Evolutionary conservation across 345 rosid genomes (phyloP).

Genomic region (Moricandia moricandioides): DNA sequence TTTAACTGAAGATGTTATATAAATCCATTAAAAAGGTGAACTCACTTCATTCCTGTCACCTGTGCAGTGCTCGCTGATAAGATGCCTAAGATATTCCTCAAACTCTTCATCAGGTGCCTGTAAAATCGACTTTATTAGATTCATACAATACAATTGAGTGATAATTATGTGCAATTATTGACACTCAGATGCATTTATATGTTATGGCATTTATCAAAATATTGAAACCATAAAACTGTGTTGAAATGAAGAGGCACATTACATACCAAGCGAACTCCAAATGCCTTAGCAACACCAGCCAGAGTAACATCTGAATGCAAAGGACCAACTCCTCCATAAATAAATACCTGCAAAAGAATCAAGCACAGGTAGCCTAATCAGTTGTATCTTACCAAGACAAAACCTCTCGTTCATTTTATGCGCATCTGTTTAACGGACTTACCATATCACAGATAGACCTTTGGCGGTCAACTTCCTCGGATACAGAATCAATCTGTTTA

Average conservation of each 20-base stretch:
- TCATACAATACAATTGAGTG: not conserved
- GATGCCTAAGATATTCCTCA: constrained; percentile 87
- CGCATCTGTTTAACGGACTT: constrained; percentile 24
- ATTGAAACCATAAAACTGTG: too few species aligned
- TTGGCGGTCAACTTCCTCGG: constrained; percentile 85
- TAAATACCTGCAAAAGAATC: constrained; percentile 56
- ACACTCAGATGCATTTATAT: constrained; percentile 5
- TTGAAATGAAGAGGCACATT: too few species aligned
- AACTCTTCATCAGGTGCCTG: constrained; percentile 99
- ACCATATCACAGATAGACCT: constrained; percentile 81
- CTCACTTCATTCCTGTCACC: constrained; percentile 91
- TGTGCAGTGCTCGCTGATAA: constrained; percentile 69
- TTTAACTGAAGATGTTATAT: too few species aligned
- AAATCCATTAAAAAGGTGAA: too few species aligned
- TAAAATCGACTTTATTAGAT: constrained; percentile 4
- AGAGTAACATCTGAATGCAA: constrained; percentile 88
- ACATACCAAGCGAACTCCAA: constrained; percentile 92
- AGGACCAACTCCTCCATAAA: constrained; percentile 94
- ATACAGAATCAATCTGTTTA: constrained; percentile 88
- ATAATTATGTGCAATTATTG: not conserved
- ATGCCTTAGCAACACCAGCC: constrained; percentile 96
- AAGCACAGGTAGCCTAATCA: not conserved
- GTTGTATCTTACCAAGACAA: not conserved
- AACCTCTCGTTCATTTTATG: constrained; percentile 1
- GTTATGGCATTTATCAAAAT: not conserved